Base-by-base conservation (phyloP, 1,284 basidiomycete genomes). In the Kwoniella shivajii region DNA sequence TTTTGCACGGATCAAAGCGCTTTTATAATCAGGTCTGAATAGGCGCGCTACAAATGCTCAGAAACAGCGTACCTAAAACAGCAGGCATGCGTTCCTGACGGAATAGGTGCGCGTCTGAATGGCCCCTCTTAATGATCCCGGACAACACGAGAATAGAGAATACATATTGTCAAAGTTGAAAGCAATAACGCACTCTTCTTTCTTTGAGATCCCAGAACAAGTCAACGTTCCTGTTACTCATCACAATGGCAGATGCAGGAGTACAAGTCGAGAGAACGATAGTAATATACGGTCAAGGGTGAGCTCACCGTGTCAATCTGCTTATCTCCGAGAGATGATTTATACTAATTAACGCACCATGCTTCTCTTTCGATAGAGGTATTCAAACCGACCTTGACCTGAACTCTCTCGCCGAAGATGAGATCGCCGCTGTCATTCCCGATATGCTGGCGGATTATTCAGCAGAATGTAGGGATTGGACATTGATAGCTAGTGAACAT, bases 381-480 rank as follows among this genome's bases (percentile, higher is more conserved):
- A 61, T 72, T 50, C 69, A 74, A 51, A 75, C 72, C 48, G 78
- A 80, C 57, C 68, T 78, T 43, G 75, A 78, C 50, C 68, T 79
- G 42, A 71, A 77, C 61, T 65, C 73, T 9, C 72, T 80, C 20
- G 69, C 66, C 13, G 73, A 76, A 30, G 62, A 69, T 24, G 72
- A 73, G 46, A 65, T 67, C 7, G 74, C 75, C 27, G 71, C 72
- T 43, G 69, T 73, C 47, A 71, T 76, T n/a, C 69, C 74, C 2
- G 67, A 75, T 49, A 64, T 78, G 43, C 60, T 79, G 43, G 56
- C 61, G 16, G 72, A 77, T 43, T 72, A 74, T 47, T 56, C 68
- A 26, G 76, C 77, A 18, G 73, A 76, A 60, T 75, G 74, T 43
- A 73, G 75, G 55, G 71, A 75, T 43, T 80, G 79, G 79, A 74